A percentile compares a stretch with the other conserved stretches of the same genome.
Evolutionary conservation across 2,329 filamentous ascomycete genomes (phyloP).

Genomic region (Coniochaeta ligniaria): DNA sequence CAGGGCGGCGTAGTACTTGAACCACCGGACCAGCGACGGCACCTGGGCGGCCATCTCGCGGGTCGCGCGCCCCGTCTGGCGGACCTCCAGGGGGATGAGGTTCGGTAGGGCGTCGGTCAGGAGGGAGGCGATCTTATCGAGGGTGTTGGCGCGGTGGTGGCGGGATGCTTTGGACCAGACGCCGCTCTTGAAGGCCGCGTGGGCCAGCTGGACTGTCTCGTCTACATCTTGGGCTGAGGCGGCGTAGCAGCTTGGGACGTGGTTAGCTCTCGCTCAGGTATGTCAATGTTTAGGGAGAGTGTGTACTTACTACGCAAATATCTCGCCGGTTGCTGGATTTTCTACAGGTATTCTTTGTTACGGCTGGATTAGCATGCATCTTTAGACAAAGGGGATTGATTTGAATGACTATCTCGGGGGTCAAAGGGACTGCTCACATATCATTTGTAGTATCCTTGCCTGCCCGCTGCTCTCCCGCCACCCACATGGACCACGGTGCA

Average conservation of each 20-base stretch:
- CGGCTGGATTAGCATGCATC: neutral
- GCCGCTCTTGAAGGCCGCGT: conserved; percentile 40
- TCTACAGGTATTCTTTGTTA: conserved; percentile 33
- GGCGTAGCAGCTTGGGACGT: conserved; percentile 33
- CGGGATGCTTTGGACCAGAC: conserved; percentile 50
- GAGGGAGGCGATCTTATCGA: conserved; percentile 51
- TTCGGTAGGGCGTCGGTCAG: conserved; percentile 43
- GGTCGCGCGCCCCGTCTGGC: conserved; percentile 60
- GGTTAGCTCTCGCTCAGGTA: neutral
- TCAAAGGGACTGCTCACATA: neutral
- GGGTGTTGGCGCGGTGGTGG: conserved; percentile 51
- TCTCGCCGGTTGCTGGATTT: conserved; percentile 43
- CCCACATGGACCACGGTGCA: neutral
- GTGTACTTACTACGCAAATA: conserved; percentile 38
- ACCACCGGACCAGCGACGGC: conserved; percentile 59
- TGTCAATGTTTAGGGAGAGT: neutral
- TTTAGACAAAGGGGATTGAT: neutral
- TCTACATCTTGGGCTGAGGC: conserved; percentile 38
- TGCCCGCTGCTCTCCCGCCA: neutral
- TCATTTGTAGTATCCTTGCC: neutral
- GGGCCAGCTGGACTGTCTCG: conserved; percentile 30
- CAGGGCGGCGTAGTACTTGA: conserved; percentile 63
- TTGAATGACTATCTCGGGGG: neutral
- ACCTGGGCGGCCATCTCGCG: conserved; percentile 67
- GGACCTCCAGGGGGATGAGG: conserved; percentile 57